Base-by-base conservation (phyloP, 768 basidiomycete species). In the Phaffia australis region DNA sequence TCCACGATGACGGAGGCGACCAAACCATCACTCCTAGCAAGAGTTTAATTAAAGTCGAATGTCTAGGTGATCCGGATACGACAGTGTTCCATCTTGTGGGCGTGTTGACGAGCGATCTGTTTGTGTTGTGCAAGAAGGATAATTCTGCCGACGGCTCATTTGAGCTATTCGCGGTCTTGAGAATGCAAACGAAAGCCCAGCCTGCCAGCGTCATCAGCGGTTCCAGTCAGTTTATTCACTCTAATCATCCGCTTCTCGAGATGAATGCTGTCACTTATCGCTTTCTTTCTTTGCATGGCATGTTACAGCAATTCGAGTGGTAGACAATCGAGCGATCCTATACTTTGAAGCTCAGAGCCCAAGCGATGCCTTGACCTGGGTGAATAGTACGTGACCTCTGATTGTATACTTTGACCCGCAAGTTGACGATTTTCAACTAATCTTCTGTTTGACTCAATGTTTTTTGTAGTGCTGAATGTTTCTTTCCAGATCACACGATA, bases 111-210 rank as follows among this genome's bases (percentile, higher is more conserved):
- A 93, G 91, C 74, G 95, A 99, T 76, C 80, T 98, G 63, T 78
- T 99, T 72, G 91, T 98, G 19, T 79, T 98, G 57, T 91, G 89
- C 76, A 84, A 88, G 68, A 89, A 93, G 76, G 85, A 88, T 14
- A 82, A 82, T 70, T 42, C 29, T 0, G 27, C 56, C 4, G 92
- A 94, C 70, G 84, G 83, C 27, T 77, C 74, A 27, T 90, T 97
- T 35, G 93, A 98, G 74, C 80, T 98, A n/a, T 97, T 90, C 87
- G 92, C 92, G 46, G 94, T 97, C 42, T 78, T 98, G 68, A 82
- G 94, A 52, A 91, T 99, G 90, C 90, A 93, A 76, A 94, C 92
- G 0, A 74, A 91, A 54, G 85, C 87, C 6, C 89, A 92, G 72
- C 91, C 89, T 6, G 90, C 89, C 21, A 89, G 87, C 70, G 88